A percentile compares a stretch with the other conserved stretches of the same genome.
These are phyloP conservation scores for Pleurostoma richardsiae DNA, from an alignment of 2,329 filamentous ascomycete species.

Conservation along the genomic window DNA sequence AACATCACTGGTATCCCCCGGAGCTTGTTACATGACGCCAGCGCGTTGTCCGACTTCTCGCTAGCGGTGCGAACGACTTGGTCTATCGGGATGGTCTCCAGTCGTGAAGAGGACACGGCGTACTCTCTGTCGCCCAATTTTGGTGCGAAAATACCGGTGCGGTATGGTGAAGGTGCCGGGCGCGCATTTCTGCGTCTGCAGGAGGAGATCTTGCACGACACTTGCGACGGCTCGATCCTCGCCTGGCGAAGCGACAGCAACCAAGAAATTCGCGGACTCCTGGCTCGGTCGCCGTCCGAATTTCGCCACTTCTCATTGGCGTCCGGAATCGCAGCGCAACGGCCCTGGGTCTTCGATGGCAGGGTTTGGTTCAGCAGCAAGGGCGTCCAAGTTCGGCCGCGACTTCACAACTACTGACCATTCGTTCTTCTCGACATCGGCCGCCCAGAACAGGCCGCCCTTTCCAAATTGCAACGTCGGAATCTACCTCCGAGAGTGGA, in stretches of 20 bases:
- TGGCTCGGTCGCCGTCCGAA: not conserved
- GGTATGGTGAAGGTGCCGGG: constrained; percentile 27
- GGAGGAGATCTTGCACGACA: constrained; percentile 18
- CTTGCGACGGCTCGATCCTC: not conserved
- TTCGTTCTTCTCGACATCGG: not conserved
- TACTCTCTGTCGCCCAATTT: constrained; percentile 29
- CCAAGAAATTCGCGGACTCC: not conserved
- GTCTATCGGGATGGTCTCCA: constrained; percentile 23
- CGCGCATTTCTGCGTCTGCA: constrained; percentile 26
- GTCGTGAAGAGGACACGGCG: constrained; percentile 22
- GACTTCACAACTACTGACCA: not conserved
- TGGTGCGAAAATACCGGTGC: constrained; percentile 26
- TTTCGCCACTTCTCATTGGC: not conserved
- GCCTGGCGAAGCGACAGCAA: not conserved
- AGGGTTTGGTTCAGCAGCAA: not conserved
- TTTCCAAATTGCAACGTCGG: not conserved
- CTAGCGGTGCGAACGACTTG: constrained; percentile 27
- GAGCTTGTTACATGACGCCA: not conserved
- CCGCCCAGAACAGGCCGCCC: not conserved
- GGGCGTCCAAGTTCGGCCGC: not conserved
- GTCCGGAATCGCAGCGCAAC: not conserved
- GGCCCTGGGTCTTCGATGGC: not conserved
- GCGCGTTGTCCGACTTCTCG: not conserved
- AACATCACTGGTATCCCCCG: not conserved
- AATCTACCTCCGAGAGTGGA: not conserved